Evolutionary conservation across 257 asterid species (phyloP).

Genomic region (Orobanche coerulescens): DNA sequence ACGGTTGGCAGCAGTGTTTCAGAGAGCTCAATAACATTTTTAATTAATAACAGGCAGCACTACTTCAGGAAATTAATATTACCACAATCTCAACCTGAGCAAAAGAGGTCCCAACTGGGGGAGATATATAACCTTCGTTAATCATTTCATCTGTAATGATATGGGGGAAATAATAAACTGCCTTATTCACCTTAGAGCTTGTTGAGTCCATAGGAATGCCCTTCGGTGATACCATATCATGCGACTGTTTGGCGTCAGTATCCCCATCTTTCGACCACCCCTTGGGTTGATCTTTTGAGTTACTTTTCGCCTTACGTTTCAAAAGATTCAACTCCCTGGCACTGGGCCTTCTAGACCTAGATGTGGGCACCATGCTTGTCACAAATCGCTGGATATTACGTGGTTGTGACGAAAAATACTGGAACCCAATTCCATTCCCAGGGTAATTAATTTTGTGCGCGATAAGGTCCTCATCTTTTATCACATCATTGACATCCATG

Average conservation of each 20-base stretch:
- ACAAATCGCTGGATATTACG: constrained; percentile 68
- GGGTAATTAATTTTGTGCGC: constrained; percentile 50
- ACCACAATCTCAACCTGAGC: background rate
- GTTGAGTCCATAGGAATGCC: constrained; percentile 47
- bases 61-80: constrained; percentile 5
- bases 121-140: background rate
- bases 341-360: constrained; percentile 92
- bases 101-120: background rate
- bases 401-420: constrained; percentile 59
- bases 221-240: constrained; percentile 66
- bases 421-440: constrained; percentile 58
- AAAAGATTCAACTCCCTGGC: constrained; percentile 94
- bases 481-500: constrained; percentile 94
- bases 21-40: background rate
- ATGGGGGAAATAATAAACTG: constrained; percentile 5
- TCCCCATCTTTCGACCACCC: constrained; percentile 82
- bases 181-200: constrained; percentile 59
- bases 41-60: background rate
- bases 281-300: constrained; percentile 79
- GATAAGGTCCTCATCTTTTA: constrained; percentile 91
- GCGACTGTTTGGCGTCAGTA: constrained; percentile 56
- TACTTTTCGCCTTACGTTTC: constrained; percentile 87
- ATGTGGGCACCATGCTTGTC: constrained; percentile 72
- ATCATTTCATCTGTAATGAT: background rate
- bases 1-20: background rate